Conservation (phyloP, 768 basidiomycete species). For the Polyporus arcularius region DNA sequence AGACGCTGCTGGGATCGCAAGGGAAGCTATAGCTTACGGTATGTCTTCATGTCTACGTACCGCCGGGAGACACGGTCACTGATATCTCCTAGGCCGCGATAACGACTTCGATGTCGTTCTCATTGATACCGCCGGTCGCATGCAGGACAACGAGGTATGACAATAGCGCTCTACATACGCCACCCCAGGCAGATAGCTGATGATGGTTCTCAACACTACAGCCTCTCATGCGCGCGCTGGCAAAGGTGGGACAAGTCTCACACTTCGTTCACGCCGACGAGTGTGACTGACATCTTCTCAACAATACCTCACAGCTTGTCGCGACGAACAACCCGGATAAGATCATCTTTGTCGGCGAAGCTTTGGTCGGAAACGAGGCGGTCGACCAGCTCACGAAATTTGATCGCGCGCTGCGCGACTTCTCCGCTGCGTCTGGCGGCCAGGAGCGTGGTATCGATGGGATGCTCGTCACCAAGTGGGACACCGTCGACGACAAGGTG, state of each 20-base stretch:
- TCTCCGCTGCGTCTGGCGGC: conserved; percentile 70
- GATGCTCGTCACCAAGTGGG: conserved; percentile 98
- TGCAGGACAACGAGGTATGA: conserved; percentile 97
- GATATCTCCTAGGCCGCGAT: conserved; percentile 63
- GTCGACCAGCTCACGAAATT: conserved; percentile 98
- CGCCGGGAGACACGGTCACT: neutral
- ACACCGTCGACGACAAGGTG: conserved; percentile 97
- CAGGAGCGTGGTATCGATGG: conserved; percentile 94
- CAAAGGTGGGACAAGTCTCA: conserved; percentile 59
- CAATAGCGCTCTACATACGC: neutral
- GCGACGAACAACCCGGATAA: conserved; percentile 95
- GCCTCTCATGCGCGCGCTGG: conserved; percentile 98
- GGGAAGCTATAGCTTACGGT: conserved; percentile 93
- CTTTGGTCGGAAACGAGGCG: conserved; percentile 97
- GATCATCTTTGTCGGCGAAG: conserved; percentile 97
- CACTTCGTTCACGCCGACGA: neutral
- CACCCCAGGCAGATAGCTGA: neutral
- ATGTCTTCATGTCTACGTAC: conserved; percentile 20
- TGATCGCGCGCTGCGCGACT: conserved; percentile 90
- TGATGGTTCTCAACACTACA: conserved; percentile 29
- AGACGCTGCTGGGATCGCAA: conserved; percentile 98
- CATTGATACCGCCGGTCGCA: conserved; percentile 96
- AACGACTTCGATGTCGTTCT: conserved; percentile 95
- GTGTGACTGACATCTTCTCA: neutral
- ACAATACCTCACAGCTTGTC: conserved; percentile 62